phyloP scores from a whole-genome alignment of 768 basidiomycete genomes.

The Nevesoporus exiguus region DNA sequence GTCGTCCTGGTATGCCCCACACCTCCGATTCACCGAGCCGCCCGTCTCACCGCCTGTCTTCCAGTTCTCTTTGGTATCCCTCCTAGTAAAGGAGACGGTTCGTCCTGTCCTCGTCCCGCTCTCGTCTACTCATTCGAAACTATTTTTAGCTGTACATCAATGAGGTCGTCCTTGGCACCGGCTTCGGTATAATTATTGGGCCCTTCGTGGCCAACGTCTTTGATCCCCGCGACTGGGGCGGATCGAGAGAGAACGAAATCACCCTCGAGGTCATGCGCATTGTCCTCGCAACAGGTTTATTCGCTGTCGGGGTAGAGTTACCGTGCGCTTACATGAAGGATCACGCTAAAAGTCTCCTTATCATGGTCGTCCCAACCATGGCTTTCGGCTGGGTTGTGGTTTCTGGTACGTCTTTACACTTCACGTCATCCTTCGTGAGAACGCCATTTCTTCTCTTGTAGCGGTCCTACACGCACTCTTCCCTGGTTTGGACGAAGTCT shows the following conservation, averaged over 20 bases:
- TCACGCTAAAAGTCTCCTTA: constrained; percentile 66
- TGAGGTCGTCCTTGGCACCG: constrained; percentile 90
- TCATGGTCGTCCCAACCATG: constrained; percentile 82
- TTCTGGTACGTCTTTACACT: constrained; percentile 44
- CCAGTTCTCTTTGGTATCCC: constrained; percentile 81
- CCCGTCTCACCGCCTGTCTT: background rate
- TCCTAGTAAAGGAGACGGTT: constrained; percentile 80
- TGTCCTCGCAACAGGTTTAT: constrained; percentile 88
- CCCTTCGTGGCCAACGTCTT: constrained; percentile 71
- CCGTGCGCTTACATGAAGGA: constrained; percentile 80
- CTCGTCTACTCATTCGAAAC: background rate
- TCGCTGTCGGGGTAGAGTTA: constrained; percentile 93
- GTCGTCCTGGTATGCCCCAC: constrained; percentile 47
- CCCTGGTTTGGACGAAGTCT: constrained; percentile 65
- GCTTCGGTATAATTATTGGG: constrained; percentile 57
- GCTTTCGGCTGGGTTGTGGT: constrained; percentile 80
- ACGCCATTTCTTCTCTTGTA: constrained; percentile 23
- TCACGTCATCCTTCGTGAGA: background rate
- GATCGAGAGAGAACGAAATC: constrained; percentile 47
- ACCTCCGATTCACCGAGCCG: constrained; percentile 7
- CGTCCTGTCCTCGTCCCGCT: background rate
- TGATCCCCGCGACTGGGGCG: constrained; percentile 79
- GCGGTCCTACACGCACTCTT: constrained; percentile 70
- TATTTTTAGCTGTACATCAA: constrained; percentile 73
- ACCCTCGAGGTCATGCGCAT: constrained; percentile 87